Conservation (phyloP, 805 yeast genomes). For the Myxozyma neotropica region DNA sequence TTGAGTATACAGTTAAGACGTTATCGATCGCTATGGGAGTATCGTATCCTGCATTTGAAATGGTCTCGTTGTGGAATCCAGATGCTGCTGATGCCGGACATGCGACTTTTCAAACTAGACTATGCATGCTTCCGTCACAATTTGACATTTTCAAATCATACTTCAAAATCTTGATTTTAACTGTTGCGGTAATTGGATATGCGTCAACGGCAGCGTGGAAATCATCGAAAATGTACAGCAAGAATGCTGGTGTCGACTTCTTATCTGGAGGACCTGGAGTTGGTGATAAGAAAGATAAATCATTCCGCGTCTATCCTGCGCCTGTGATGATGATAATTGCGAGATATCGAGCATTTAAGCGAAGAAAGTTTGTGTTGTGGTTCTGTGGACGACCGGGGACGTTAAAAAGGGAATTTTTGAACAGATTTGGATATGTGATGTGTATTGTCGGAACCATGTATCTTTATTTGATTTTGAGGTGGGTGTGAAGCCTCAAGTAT, state of each 20-base stretch:
- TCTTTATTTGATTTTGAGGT: slow-evolving; percentile 14
- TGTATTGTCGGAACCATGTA: slow-evolving; percentile 23
- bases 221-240: background rate
- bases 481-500: background rate
- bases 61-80: slow-evolving; percentile 58
- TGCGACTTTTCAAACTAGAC: slow-evolving; percentile 30
- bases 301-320: slow-evolving; percentile 13
- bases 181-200: slow-evolving; percentile 14
- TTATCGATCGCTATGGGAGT: slow-evolving; percentile 94
- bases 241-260: slow-evolving; percentile 1
- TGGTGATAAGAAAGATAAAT: slow-evolving; percentile 1
- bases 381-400: slow-evolving; percentile 25
- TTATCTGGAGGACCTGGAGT: slow-evolving; percentile 8
- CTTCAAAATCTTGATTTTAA: slow-evolving; percentile 18
- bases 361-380: slow-evolving; percentile 3
- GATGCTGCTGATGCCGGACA: background rate
- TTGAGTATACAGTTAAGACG: slow-evolving; percentile 84
- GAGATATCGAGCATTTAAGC: background rate
- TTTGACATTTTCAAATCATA: slow-evolving; percentile 31
- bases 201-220: background rate
- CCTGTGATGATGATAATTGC: slow-evolving; percentile 2
- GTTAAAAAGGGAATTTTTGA: slow-evolving; percentile 16
- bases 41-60: slow-evolving; percentile 78
- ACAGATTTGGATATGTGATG: slow-evolving; percentile 10
- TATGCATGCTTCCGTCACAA: slow-evolving; percentile 37